Conservation (phyloP, 495 filamentous ascomycete genomes). For the Geopyxis carbonaria region DNA sequence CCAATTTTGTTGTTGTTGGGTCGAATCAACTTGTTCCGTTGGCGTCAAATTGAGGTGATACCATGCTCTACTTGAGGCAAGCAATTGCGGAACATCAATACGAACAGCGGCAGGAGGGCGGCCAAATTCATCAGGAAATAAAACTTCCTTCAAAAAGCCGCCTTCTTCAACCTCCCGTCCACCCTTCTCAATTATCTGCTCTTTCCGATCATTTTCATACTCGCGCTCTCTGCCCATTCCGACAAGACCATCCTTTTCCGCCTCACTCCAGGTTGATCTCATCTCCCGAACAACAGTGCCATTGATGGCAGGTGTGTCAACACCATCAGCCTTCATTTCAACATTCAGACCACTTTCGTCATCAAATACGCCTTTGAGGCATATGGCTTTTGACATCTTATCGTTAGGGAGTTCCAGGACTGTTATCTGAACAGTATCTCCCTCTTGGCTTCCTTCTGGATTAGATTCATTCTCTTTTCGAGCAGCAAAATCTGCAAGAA, state of each 20-base stretch:
- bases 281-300: conserved; percentile 73
- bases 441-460: conserved; percentile 42
- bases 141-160: conserved; percentile 63
- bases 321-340: conserved; percentile 91
- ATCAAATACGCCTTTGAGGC: conserved; percentile 80
- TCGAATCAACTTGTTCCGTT: conserved; percentile 60
- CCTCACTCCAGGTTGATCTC: conserved; percentile 58
- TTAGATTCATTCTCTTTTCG: conserved; percentile 45
- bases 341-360: conserved; percentile 80
- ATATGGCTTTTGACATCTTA: conserved; percentile 63
- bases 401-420: conserved; percentile 72
- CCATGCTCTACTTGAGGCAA: conserved; percentile 62
- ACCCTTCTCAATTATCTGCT: conserved; percentile 71
- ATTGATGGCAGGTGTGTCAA: conserved; percentile 48
- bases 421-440: conserved; percentile 76
- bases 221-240: conserved; percentile 60
- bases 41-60: conserved; percentile 87
- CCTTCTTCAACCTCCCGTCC: conserved; percentile 64
- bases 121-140: conserved; percentile 59
- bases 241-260: conserved; percentile 59
- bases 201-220: conserved; percentile 59
- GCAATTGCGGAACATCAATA: conserved; percentile 18
- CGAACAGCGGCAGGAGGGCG: conserved; percentile 57
- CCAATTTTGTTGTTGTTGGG: conserved; percentile 41
- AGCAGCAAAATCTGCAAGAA: conserved; percentile 51